Base-by-base conservation (phyloP, 2,329 filamentous ascomycete genomes). In the Arthrobotrys sphaeroides region DNA sequence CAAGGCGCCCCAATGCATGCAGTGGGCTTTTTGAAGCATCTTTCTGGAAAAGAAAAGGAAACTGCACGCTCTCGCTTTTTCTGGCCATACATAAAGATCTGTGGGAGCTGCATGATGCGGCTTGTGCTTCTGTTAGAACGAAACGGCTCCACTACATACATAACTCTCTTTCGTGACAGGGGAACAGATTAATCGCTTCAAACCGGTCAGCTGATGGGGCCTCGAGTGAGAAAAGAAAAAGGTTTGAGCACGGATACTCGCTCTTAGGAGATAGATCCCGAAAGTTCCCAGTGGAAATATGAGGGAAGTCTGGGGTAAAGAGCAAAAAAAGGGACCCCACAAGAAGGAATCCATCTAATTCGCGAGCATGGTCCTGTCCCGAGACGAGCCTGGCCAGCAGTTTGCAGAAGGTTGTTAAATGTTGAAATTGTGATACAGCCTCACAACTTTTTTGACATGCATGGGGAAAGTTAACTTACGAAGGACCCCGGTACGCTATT, bases 81-180 rank as follows among this genome's bases (percentile, higher is more conserved):
- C 33, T 33, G 31, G 38, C 66, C 55, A 28, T 60, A 60, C 22
- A 28, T 42, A 43, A 18, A 62, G 66, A 70, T 70, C 66, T 33
- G 66, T 61, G 40, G 51, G 51, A 28, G 28, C 43, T 70, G 66
- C 66, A 70, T 70, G 45, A 70, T 62, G 66, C 66, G 66, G 66
- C 66, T 57, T 61, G 55, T 64, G 33, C 45, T 53, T 36, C 16
- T 36, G 28, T 22, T 9, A 36, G 24, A 55, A 55, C 26, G 12
- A 55, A 38, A 55, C 31, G 51, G 51, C 28, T 38, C 51, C 51
- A 55, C 51, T 55, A 55, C 51, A 24, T 36, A 18, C n/a, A 55
- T n/a, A n/a, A n/a, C 31, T 55, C 10, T 10, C 5, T n/a, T n/a
- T n/a, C 16, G n/a, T 60, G 55, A 60, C 55, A 60, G 38, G 55